Evolutionary conservation across 768 basidiomycete genomes (phyloP), one percentile per base, ranked within the genome.

Genomic region (Fistulinella prunicolor): DNA sequence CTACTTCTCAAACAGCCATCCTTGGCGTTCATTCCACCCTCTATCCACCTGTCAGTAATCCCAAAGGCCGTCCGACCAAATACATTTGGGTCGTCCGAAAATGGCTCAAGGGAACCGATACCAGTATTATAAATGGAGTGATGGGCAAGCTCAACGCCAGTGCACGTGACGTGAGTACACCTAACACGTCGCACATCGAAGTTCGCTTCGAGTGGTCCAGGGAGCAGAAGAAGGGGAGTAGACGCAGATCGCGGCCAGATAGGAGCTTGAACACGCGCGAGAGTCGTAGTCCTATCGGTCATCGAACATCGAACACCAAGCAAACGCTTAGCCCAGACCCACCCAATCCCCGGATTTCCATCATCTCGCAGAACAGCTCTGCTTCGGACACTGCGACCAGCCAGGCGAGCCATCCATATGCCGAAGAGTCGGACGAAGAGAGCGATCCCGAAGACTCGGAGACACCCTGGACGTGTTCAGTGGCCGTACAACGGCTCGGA

Each of bases 401-500:
- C 51, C 21, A 49, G 24, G 41, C 21, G 14, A 61, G 59, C n/a
- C 52, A 62, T 30, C 53, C 23, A n/a, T 54, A 60, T 9, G 36
- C 34, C 21, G 70, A 66, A 13, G 82, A 83, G 40, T 77, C 79
- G 2, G 90, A 76, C 0, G 84, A 87, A 14, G 92, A 94, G 38
- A 92, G 89, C 50, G 95, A 98, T 55, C 89, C 94, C 0, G 94
- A 98, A 63, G 95, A 97, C 61, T 91, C 89, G 37, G 94, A 98
- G 67, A 94, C 92, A 20, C 93, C 95, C 0, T 98, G 94, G 94
- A 83, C 85, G 38, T 97, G 94, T 61, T 82, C 81, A n/a, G 74
- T 93, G 54, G 80, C 83, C 50, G 72, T 86, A 28, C 78, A 83
- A 19, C 70, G 79, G 20, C 61, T 74, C 26, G 66, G 56, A 9